Conservation (phyloP, 2,329 filamentous ascomycete genomes). For the Stachybotrys elegans region DNA sequence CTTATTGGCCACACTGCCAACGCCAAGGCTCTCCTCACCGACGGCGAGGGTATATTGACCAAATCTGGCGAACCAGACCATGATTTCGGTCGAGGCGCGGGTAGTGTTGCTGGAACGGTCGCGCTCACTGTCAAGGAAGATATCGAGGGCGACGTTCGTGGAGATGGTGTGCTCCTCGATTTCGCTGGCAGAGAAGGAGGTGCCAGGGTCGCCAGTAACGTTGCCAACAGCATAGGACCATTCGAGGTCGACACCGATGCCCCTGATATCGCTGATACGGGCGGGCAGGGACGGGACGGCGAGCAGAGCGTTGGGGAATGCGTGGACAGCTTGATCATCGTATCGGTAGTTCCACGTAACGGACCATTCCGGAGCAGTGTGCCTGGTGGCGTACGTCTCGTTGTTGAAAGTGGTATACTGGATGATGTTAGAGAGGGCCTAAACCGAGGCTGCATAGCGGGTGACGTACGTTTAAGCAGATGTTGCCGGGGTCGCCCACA, state of each 20-base stretch:
- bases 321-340: slow-evolving; percentile 41
- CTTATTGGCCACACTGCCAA: too few relatives aligned
- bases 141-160: slow-evolving; percentile 54
- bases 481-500: slow-evolving; percentile 27
- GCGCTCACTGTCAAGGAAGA: slow-evolving; percentile 48
- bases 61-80: slow-evolving; percentile 50
- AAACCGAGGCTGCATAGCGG: slow-evolving; percentile 1
- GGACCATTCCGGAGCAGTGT: slow-evolving; percentile 42
- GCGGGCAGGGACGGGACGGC: slow-evolving; percentile 38
- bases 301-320: slow-evolving; percentile 48
- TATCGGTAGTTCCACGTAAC: slow-evolving; percentile 48
- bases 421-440: slow-evolving; percentile 5
- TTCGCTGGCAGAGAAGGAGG: slow-evolving; percentile 25
- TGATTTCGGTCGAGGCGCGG: slow-evolving; percentile 46
- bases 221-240: slow-evolving; percentile 48
- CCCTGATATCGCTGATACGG: slow-evolving; percentile 29
- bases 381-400: slow-evolving; percentile 40
- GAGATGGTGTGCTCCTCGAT: slow-evolving; percentile 35
- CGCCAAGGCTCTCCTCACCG: too few relatives aligned
- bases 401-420: slow-evolving; percentile 47
- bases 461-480: slow-evolving; percentile 49
- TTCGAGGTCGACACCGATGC: slow-evolving; percentile 37
- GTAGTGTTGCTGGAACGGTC: slow-evolving; percentile 31
- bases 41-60: too few relatives aligned
- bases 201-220: slow-evolving; percentile 17